Evolutionary conservation across 2,329 filamentous ascomycete genomes (phyloP).

Genomic region (Simplicillium aogashimaense): DNA sequence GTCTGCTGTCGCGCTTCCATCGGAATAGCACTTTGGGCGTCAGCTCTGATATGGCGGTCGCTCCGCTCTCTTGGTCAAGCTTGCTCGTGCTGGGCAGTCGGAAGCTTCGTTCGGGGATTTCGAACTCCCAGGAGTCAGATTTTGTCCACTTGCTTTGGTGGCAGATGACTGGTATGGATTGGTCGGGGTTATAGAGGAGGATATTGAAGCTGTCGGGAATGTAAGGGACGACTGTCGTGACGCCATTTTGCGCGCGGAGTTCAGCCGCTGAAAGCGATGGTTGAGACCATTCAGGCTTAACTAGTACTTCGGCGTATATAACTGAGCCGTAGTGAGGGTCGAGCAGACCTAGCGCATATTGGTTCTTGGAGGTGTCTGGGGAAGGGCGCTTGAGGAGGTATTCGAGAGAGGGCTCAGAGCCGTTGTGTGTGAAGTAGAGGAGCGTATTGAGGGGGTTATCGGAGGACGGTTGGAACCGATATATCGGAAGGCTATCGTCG

Average conservation of each 20-base stretch:
- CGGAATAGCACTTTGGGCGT: constrained; percentile 73
- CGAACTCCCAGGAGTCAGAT: constrained; percentile 80
- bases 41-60: constrained; percentile 27
- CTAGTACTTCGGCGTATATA: constrained; percentile 76
- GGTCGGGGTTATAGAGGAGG: constrained; percentile 90
- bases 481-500: constrained; percentile 85
- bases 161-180: constrained; percentile 61
- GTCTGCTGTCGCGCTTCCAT: constrained; percentile 80
- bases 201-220: constrained; percentile 73
- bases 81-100: constrained; percentile 66
- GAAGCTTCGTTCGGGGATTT: constrained; percentile 81
- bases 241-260: constrained; percentile 57
- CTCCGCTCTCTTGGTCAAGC: constrained; percentile 60
- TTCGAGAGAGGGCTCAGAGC: constrained; percentile 67
- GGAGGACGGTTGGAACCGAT: constrained; percentile 41
- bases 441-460: constrained; percentile 46
- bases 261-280: constrained; percentile 74
- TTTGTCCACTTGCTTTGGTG: constrained; percentile 71
- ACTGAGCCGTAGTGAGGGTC: constrained; percentile 75
- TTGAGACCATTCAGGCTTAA: constrained; percentile 78
- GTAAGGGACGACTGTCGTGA: constrained; percentile 55
- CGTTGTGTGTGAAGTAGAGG: constrained; percentile 58
- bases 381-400: constrained; percentile 73
- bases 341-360: constrained; percentile 77
- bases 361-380: constrained; percentile 62